Base-by-base conservation (phyloP, 805 yeast species). In the Ogataea trehaloabstinens region DNA sequence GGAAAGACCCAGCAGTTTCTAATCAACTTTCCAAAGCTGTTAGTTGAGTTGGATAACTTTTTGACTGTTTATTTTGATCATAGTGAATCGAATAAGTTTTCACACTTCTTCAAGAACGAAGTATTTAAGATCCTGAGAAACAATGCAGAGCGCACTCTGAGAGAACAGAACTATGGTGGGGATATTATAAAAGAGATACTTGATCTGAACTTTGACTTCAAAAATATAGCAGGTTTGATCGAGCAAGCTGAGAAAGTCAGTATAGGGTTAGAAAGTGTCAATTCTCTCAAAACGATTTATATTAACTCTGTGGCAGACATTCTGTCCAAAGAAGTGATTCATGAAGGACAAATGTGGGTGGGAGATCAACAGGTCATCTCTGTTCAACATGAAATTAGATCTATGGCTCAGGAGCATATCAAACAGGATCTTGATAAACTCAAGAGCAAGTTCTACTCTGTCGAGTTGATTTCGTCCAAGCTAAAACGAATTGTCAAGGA, bases 171-270 rank as follows among this genome's bases (percentile, higher is more conserved):
- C 16, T 38, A 32, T 24, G 18, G 34, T 0, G 17, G 20, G 10
- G 11, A 18, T 8, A 37, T 28, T 7, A 18, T 44, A 3, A 37
- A 39, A 3, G n/a, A 18, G 3, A 43, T 53, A 2, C n/a, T 49
- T 30, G 50, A 48, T 5, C 17, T 34, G 22, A 46, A 51, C 24
- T 28, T 52, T 12, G 52, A 52, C 39, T 28, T 32, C 16, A 42
- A 44, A 17, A 44, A 34, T 19, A 29, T 50, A 0, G 10, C 34
- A 27, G 48, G 51, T 5, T 38, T 53, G 19, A 41, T 53, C 11
- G 47, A 45, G 5, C 56, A 52, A 31, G 31, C 37, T 10, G 47
- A 46, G 15, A 51, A 45, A 28, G 46, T 41, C 17, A 51, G 34
- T 21, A 48, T 48, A 22, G 51, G 53, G 4, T 36, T 44, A 29